Evolutionary conservation across 1,284 basidiomycete species (phyloP).

Genomic region (Boletus mariae): DNA sequence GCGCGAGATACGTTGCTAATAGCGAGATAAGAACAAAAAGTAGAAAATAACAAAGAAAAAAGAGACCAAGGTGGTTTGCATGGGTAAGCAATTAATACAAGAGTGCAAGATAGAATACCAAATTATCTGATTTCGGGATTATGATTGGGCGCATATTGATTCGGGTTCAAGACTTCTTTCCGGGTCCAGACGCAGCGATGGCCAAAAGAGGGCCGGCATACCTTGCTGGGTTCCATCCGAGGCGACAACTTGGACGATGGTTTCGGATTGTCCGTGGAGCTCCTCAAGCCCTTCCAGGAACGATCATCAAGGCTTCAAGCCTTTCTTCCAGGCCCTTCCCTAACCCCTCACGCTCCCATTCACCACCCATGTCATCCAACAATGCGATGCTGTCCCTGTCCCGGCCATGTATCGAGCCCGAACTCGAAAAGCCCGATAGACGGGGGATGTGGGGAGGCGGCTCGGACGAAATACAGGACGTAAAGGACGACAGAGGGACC

Average conservation of each 20-base stretch:
- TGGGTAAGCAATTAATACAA: constrained; percentile 26
- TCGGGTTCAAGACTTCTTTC: not conserved
- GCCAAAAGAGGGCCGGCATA: not conserved
- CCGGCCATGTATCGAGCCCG: constrained; percentile 26
- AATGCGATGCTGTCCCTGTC: constrained; percentile 41
- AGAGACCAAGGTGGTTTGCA: constrained; percentile 11
- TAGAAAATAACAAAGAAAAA: not conserved
- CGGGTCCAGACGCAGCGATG: not conserved
- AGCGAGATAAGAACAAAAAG: too few relatives aligned
- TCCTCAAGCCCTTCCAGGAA: constrained; percentile 26
- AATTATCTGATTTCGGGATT: constrained; percentile 19
- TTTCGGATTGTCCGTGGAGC: not conserved
- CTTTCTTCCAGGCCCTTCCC: constrained; percentile 79
- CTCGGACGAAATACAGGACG: constrained; percentile 50
- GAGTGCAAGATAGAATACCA: constrained; percentile 24
- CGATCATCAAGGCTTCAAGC: constrained; percentile 52
- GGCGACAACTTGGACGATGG: not conserved
- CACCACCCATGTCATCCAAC: constrained; percentile 63
- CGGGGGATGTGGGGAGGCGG: constrained; percentile 66
- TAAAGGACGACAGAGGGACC: constrained; percentile 68
- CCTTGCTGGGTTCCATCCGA: not conserved
- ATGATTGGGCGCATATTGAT: constrained; percentile 10
- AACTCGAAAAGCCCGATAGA: constrained; percentile 42
- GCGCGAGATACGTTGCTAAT: not conserved
- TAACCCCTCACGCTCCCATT: constrained; percentile 81